Evolutionary conservation across 371 early-diverging fungal genomes (phyloP).

Genomic region (Mucor racemosus): DNA sequence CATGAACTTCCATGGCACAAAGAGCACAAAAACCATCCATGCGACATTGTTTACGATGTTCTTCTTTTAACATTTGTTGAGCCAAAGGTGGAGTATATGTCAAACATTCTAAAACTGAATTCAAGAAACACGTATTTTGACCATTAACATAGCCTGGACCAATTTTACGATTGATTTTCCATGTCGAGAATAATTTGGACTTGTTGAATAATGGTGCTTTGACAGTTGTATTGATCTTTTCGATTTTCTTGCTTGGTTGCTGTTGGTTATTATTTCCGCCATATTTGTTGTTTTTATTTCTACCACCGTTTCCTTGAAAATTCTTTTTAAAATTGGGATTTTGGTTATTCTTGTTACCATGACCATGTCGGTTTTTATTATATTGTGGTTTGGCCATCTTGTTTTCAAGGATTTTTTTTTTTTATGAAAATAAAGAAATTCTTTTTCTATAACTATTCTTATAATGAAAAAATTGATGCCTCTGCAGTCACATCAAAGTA

Average conservation of each 20-base stretch:
- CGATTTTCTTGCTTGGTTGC: background rate
- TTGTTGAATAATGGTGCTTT: constrained; percentile 21
- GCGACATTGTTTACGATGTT: constrained; percentile 57
- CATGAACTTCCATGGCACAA: constrained; percentile 65
- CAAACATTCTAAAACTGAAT: constrained; percentile 92
- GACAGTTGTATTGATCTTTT: constrained; percentile 5
- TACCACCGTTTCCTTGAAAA: too few species aligned
- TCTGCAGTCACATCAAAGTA: too few species aligned
- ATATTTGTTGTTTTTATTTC: background rate
- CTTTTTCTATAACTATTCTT: too few species aligned
- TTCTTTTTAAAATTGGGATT: background rate
- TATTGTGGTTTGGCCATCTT: background rate
- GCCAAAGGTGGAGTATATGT: constrained; percentile 87
- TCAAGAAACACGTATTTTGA: constrained; percentile 97
- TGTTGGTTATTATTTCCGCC: background rate
- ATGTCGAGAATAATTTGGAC: constrained; percentile 40
- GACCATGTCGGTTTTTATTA: background rate
- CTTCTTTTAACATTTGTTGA: constrained; percentile 67
- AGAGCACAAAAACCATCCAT: constrained; percentile 63
- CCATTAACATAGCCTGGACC: constrained; percentile 87
- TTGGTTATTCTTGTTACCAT: background rate
- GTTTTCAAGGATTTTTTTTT: too few species aligned
- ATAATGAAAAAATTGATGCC: too few species aligned
- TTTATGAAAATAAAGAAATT: too few species aligned
- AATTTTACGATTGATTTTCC: constrained; percentile 61